Percentiles rank a stretch among this genome's conserved stretches.
Conservation (phyloP, 1,284 basidiomycete species). For the Ceratobasidium sp. region DNA sequence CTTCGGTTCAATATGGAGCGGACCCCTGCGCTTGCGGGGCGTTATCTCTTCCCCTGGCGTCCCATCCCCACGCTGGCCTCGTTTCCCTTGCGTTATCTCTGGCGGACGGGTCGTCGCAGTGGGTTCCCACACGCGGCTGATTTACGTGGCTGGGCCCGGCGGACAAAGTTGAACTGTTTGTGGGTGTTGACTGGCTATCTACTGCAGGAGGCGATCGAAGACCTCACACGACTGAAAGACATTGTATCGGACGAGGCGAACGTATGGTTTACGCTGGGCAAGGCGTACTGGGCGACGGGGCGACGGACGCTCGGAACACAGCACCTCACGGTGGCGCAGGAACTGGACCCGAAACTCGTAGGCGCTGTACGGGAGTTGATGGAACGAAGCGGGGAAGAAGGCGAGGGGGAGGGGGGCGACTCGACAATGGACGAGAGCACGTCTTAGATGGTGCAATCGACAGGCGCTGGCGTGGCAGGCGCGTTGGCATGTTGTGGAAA, state of each 20-base stretch:
- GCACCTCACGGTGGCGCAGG: slow-evolving; percentile 86
- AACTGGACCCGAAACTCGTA: slow-evolving; percentile 63
- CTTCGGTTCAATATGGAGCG: too few species aligned
- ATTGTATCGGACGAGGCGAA: slow-evolving; percentile 92
- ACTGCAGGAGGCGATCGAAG: slow-evolving; percentile 77
- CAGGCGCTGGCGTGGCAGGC: slow-evolving; percentile 46
- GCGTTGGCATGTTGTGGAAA: too few species aligned
- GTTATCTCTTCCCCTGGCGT: too few species aligned
- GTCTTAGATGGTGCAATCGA: slow-evolving; percentile 47
- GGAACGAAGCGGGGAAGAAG: slow-evolving; percentile 66
- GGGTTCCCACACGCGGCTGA: slow-evolving; percentile 43
- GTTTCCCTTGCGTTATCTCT: not conserved
- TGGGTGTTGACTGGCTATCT: slow-evolving; percentile 45
- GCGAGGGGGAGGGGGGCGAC: slow-evolving; percentile 68
- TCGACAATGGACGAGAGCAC: slow-evolving; percentile 74
- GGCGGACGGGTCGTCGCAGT: slow-evolving; percentile 6
- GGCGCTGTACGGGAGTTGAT: slow-evolving; percentile 66
- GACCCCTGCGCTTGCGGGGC: slow-evolving; percentile 5
- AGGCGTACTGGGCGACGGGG: slow-evolving; percentile 83
- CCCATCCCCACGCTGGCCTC: not conserved
- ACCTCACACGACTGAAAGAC: slow-evolving; percentile 80
- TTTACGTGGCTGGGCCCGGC: slow-evolving; percentile 49
- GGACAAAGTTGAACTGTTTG: slow-evolving; percentile 16
- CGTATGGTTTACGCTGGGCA: slow-evolving; percentile 93
- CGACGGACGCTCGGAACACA: slow-evolving; percentile 81